Conservation (phyloP, 139 green algal species). For the Parachlorella kessleri region DNA sequence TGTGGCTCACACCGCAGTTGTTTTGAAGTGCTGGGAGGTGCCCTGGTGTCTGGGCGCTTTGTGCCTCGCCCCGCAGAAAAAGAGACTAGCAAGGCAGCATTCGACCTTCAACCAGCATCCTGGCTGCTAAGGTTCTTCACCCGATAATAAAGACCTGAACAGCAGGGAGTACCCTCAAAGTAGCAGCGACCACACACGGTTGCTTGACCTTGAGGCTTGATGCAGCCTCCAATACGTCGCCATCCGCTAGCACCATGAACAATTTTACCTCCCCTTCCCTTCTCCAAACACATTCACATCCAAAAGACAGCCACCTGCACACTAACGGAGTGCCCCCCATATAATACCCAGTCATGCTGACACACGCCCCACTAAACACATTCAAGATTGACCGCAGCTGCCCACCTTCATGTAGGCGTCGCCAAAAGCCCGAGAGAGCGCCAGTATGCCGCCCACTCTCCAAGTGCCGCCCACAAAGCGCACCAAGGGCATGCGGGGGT, state of each 20-base stretch:
- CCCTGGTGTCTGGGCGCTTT: no score
- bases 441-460: slow-evolving; percentile 94
- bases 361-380: background rate
- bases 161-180: background rate
- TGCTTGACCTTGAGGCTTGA: background rate
- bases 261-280: background rate
- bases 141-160: background rate
- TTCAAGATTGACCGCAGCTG: background rate
- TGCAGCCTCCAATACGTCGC: no score
- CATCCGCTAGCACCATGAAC: background rate
- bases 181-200: background rate
- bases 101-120: no score
- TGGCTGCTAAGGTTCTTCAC: no score
- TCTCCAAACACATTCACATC: background rate
- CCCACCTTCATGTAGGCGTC: slow-evolving; percentile 92
- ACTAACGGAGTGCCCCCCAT: background rate
- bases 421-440: slow-evolving; percentile 93
- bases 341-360: background rate
- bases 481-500: slow-evolving; percentile 88
- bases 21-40: background rate
- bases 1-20: no score
- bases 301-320: background rate
- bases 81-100: no score
- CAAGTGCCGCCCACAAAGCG: slow-evolving; percentile 86
- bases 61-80: no score